Conservation (phyloP, 768 basidiomycete genomes). For the Termitomyces sp. region DNA sequence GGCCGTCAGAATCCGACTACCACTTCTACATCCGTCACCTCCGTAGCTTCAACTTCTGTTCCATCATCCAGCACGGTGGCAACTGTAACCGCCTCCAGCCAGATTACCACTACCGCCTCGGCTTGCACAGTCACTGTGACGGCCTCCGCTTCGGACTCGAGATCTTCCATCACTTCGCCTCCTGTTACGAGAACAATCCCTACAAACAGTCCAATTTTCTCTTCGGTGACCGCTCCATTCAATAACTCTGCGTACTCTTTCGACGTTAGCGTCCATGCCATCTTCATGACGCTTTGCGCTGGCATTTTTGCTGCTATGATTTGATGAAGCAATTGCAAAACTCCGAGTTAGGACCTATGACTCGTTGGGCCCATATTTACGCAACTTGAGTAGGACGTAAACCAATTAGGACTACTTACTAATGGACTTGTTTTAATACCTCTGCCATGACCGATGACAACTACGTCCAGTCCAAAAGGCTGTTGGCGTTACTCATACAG, state of each 20-base stretch:
- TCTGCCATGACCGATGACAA: not conserved
- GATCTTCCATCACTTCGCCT: not conserved
- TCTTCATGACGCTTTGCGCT: not conserved
- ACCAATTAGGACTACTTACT: not conserved
- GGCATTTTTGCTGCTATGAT: not conserved
- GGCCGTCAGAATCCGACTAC: not conserved
- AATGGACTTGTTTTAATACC: not conserved
- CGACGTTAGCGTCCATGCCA: not conserved
- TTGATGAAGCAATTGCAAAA: not conserved
- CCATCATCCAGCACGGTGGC: not conserved
- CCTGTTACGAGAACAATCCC: not conserved
- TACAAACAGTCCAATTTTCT: not conserved
- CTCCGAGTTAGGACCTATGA: not conserved
- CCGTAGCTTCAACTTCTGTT: not conserved
- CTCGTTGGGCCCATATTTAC: not conserved
- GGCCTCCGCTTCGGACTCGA: not conserved
- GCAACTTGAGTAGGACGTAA: not conserved
- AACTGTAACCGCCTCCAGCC: not conserved
- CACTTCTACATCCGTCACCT: not conserved
- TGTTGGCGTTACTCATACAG: not conserved
- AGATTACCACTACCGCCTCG: not conserved
- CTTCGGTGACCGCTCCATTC: not conserved
- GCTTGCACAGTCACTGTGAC: slow-evolving; percentile 4
- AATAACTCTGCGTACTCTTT: not conserved
- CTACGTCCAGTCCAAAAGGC: not conserved